Base-by-base conservation (phyloP, 441 rosid species). In the Brassica hybrid region DNA sequence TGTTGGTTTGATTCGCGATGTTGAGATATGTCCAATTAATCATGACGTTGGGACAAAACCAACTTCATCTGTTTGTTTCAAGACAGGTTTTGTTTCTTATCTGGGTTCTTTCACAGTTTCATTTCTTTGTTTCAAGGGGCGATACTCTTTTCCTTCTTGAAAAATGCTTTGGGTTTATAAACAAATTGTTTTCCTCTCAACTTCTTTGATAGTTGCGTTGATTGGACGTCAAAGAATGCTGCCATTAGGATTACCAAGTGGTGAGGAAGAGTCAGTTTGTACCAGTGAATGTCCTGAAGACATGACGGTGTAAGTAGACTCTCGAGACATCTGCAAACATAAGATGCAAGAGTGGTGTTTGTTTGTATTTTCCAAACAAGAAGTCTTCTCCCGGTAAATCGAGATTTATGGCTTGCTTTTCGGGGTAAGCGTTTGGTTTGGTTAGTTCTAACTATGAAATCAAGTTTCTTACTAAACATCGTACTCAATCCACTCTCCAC, bases 371-470 rank as follows among this genome's bases (percentile, higher is more conserved):
- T 77, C 95, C 97, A 17, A 89, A 91, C 38, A 86, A 93, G 77
- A 91, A 90, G 85, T 86, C 97, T 72, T 83, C 86, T 68, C 98
- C 95, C 6, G 93, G 90, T 67, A 86, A 86, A 76, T 94, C 69
- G 9, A 85, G 81, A 79, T 91, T 86, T 71, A 18, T 83, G 27
- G 86, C 93, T 36, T 86, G 83, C 84, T 77, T 88, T 66, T 83
- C 82, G 1, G 84, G 97, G 97, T 88, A 83, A 83, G 36, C 60
- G 6, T 60, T 67, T 77, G 14, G 48, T 69, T 76, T 48, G 5
- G 13, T 68, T 38, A 3, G 50, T 56, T 72, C 30, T 4, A 64
- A 45, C 17, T 61, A 34, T 4, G 25, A 30, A 17, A 69, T 21
- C 64, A 69, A 69, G 30, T 50, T 62, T 41, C 54, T 32, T 9